Conservation (phyloP, 306 rosid genomes). For the Spatholobus suberectus region DNA sequence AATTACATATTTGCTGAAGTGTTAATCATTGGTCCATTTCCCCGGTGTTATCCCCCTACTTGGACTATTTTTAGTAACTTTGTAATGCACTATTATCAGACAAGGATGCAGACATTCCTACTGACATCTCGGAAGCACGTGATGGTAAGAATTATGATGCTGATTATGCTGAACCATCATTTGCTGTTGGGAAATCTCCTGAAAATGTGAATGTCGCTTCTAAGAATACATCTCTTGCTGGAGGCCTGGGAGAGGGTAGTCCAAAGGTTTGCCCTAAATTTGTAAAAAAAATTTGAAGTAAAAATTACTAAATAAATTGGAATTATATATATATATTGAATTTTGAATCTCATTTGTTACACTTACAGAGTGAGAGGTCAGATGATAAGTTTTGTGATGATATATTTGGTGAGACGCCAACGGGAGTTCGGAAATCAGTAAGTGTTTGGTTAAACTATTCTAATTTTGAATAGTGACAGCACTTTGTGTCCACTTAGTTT, state of each 20-base stretch:
- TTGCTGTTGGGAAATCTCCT: slow-evolving; percentile 75
- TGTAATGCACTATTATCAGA: slow-evolving; percentile 43
- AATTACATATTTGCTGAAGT: neutral
- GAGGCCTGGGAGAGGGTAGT: slow-evolving; percentile 90
- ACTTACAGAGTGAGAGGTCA: slow-evolving; percentile 84
- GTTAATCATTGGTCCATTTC: neutral
- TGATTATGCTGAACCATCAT: slow-evolving; percentile 61
- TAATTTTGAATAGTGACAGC: neutral
- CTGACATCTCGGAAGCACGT: slow-evolving; percentile 49
- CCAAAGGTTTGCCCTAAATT: slow-evolving; percentile 69
- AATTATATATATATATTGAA: slow-evolving; percentile 21
- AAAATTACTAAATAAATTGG: neutral
- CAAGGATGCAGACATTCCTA: slow-evolving; percentile 48
- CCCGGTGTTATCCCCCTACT: slow-evolving; percentile 1
- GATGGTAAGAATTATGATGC: slow-evolving; percentile 50
- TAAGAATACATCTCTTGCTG: slow-evolving; percentile 50
- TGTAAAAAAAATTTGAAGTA: neutral
- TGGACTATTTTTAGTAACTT: slow-evolving; percentile 13
- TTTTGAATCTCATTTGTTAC: slow-evolving; percentile 38
- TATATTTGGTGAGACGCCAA: slow-evolving; percentile 99
- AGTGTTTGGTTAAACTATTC: slow-evolving; percentile 38
- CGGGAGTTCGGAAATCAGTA: slow-evolving; percentile 84
- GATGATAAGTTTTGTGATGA: slow-evolving; percentile 83
- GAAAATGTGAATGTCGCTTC: slow-evolving; percentile 62
- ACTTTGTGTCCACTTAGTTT: neutral